Conservation (phyloP, 345 rosid genomes). For the Alliaria petiolata region DNA sequence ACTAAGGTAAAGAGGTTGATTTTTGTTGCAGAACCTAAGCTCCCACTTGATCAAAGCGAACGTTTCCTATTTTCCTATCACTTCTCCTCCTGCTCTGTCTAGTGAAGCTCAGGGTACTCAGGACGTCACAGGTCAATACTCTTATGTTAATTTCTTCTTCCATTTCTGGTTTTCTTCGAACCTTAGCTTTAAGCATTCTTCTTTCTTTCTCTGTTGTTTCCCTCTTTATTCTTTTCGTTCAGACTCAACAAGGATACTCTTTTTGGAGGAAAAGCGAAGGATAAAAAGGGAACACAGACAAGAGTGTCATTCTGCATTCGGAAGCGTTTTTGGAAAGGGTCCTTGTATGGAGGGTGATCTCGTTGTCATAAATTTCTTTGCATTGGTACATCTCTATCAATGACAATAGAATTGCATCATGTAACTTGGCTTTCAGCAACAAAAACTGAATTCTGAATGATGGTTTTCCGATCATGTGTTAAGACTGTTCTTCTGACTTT, state of each 20-base stretch:
- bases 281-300: conserved; percentile 51
- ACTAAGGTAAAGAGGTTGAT: background rate
- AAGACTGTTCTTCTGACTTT: background rate
- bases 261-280: conserved; percentile 38
- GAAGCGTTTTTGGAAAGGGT: conserved; percentile 49
- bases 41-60: conserved; percentile 45
- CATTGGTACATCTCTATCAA: conserved; percentile 53
- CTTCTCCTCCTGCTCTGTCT: conserved; percentile 73
- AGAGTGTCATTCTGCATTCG: conserved; percentile 55
- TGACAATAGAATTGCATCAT: background rate
- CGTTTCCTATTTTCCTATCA: conserved; percentile 41
- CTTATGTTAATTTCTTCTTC: background rate
- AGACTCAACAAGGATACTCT: conserved; percentile 34
- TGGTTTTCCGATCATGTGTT: background rate
- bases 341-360: conserved; percentile 56
- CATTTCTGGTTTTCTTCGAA: background rate
- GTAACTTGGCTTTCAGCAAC: background rate
- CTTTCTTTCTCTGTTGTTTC: background rate
- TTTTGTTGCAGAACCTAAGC: conserved; percentile 46
- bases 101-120: conserved; percentile 20
- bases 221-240: background rate
- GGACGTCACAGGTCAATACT: conserved; percentile 34
- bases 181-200: background rate
- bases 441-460: background rate
- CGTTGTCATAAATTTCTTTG: conserved; percentile 78